These are phyloP conservation scores for Corylus americana DNA, from an alignment of 306 rosid genomes.

Conservation along the genomic window DNA sequence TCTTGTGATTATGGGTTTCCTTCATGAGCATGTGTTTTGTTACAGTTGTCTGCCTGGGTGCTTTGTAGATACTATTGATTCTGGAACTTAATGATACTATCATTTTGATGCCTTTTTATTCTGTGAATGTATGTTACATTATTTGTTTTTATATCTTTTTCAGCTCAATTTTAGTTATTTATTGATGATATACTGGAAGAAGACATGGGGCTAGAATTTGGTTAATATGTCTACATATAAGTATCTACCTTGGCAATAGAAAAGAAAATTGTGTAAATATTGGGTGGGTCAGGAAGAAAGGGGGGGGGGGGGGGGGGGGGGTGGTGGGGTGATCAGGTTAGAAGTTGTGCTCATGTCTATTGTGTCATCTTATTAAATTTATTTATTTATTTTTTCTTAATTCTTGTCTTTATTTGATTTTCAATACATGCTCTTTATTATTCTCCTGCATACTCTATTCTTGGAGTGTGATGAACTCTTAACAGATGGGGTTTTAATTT, in stretches of 20 bases:
- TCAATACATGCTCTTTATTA: not conserved
- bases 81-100: not conserved
- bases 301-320: too few species aligned
- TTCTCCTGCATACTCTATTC: not conserved
- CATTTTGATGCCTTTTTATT: too few species aligned
- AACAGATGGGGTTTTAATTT: not conserved
- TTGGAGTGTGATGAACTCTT: not conserved
- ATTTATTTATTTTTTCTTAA: not conserved
- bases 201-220: not conserved
- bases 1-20: not conserved
- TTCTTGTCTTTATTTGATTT: not conserved
- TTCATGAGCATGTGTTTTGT: not conserved
- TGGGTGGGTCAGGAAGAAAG: too few species aligned
- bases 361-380: not conserved
- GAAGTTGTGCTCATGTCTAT: not conserved
- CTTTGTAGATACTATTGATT: not conserved
- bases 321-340: not conserved
- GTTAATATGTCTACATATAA: not conserved
- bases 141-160: too few species aligned
- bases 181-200: not conserved
- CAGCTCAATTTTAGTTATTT: not conserved
- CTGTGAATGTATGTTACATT: too few species aligned
- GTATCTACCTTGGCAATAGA: not conserved
- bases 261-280: not conserved
- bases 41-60: not conserved